Conservation (phyloP, 1,139 yeast species). For the Taphrina communis region DNA sequence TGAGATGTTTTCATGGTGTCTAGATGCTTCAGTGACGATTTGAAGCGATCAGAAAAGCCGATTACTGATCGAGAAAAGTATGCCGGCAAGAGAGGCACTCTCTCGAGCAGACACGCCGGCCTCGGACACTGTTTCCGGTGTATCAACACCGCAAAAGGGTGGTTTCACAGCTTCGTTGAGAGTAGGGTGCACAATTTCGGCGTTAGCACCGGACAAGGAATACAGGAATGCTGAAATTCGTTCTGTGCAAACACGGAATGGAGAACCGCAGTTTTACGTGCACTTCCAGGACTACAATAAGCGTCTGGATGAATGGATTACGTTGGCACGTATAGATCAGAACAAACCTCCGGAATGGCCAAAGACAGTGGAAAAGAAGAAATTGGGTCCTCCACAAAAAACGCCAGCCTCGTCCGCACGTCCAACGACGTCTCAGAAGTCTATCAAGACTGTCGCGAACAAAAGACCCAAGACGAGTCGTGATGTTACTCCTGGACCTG, state of each 20-base stretch:
- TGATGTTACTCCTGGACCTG: conserved; percentile 55
- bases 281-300: conserved; percentile 94
- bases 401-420: conserved; percentile 44
- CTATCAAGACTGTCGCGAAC: conserved; percentile 32
- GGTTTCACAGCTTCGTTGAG: conserved; percentile 20
- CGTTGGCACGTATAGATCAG: conserved; percentile 71
- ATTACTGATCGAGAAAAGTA: neutral
- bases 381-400: conserved; percentile 46
- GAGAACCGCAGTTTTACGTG: conserved; percentile 81
- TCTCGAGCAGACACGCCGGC: conserved; percentile 25
- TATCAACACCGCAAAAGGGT: conserved; percentile 30
- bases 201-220: conserved; percentile 62
- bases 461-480: conserved; percentile 30
- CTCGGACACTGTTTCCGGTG: conserved; percentile 30
- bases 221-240: conserved; percentile 82
- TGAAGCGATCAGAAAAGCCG: neutral
- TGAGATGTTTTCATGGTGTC: neutral
- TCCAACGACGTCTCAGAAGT: conserved; percentile 48
- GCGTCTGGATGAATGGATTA: conserved; percentile 93
- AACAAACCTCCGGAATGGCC: conserved; percentile 73
- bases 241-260: conserved; percentile 75
- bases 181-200: conserved; percentile 29
- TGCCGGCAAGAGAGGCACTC: conserved; percentile 8
- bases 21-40: neutral
- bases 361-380: conserved; percentile 57